These are phyloP conservation scores for Brasilioporus rufonigricans DNA, from an alignment of 768 basidiomycete genomes.

Conservation along the genomic window DNA sequence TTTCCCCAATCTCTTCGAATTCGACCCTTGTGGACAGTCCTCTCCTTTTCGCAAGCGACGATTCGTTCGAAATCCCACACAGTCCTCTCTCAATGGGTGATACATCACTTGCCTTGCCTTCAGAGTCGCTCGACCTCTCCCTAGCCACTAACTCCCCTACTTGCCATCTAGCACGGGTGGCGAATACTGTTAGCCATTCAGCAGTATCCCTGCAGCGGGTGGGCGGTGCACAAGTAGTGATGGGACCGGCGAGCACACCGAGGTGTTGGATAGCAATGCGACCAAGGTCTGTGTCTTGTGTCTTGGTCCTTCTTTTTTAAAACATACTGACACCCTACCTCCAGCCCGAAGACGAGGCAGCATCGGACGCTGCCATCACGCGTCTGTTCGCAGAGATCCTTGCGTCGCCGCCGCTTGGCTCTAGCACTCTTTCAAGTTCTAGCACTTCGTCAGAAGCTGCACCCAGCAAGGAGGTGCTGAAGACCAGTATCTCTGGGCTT, in stretches of 20 bases:
- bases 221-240: constrained; percentile 43
- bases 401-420: constrained; percentile 32
- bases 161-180: constrained; percentile 99
- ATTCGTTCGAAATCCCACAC: constrained; percentile 33
- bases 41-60: constrained; percentile 23
- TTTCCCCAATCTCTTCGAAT: constrained; percentile 44
- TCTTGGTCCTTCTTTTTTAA: constrained; percentile 7
- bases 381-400: constrained; percentile 36
- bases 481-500: constrained; percentile 11
- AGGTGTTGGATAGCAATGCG: constrained; percentile 16
- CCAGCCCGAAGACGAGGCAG: constrained; percentile 50
- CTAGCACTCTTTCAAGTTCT: constrained; percentile 32
- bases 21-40: constrained; percentile 38
- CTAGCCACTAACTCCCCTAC: constrained; percentile 55
- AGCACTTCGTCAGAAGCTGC: constrained; percentile 34
- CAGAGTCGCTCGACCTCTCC: constrained; percentile 32
- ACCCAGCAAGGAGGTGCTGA: constrained; percentile 25
- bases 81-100: constrained; percentile 38
- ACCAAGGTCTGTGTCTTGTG: constrained; percentile 35
- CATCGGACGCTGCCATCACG: constrained; percentile 38
- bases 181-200: constrained; percentile 58
- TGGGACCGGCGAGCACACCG: constrained; percentile 18
- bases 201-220: constrained; percentile 94
- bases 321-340: constrained; percentile 16
- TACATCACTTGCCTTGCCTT: constrained; percentile 23